Percentiles rank a stretch among this genome's conserved stretches.
Conservation (phyloP, 1,284 basidiomycete species). For the Cystobasidium slooffiae region DNA sequence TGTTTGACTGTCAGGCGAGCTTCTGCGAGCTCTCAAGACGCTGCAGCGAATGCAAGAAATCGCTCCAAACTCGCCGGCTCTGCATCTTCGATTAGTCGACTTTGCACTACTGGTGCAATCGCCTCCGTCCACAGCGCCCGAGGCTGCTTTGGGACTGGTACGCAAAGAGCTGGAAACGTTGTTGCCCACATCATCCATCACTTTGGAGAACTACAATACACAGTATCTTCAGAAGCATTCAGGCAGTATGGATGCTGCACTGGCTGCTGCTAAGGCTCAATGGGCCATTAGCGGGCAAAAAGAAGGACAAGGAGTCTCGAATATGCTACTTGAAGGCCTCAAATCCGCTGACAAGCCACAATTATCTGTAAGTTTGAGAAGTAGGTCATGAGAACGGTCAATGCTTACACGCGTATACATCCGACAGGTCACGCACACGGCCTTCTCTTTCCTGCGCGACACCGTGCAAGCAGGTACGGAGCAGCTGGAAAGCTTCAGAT, state of each 20-base stretch:
- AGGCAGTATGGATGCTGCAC: constrained; percentile 62
- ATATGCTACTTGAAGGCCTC: constrained; percentile 64
- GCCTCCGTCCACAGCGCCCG: constrained; percentile 47
- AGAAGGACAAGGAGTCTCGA: constrained; percentile 65
- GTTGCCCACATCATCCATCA: constrained; percentile 62
- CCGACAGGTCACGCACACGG: constrained; percentile 9
- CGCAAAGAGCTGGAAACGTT: constrained; percentile 61
- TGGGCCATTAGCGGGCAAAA: constrained; percentile 61
- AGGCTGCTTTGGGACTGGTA: constrained; percentile 57
- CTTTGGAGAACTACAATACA: constrained; percentile 70
- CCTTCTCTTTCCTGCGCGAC: constrained; percentile 61
- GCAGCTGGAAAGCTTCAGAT: constrained; percentile 66
- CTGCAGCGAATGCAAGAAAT: constrained; percentile 67
- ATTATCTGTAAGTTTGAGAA: constrained; percentile 61
- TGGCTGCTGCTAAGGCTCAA: constrained; percentile 67
- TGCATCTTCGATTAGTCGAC: constrained; percentile 73
- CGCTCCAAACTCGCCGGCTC: constrained; percentile 66
- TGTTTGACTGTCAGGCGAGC: constrained; percentile 66
- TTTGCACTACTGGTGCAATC: constrained; percentile 61
- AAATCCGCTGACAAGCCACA: constrained; percentile 61
- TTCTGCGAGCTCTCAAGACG: constrained; percentile 75
- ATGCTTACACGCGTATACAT: neutral
- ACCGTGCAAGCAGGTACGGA: constrained; percentile 63
- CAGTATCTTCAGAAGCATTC: constrained; percentile 72
- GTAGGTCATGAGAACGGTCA: neutral